Evolutionary conservation across 768 basidiomycete species (phyloP), one percentile per base, ranked within the genome.

Genomic region (Hortiboletus campestris): DNA sequence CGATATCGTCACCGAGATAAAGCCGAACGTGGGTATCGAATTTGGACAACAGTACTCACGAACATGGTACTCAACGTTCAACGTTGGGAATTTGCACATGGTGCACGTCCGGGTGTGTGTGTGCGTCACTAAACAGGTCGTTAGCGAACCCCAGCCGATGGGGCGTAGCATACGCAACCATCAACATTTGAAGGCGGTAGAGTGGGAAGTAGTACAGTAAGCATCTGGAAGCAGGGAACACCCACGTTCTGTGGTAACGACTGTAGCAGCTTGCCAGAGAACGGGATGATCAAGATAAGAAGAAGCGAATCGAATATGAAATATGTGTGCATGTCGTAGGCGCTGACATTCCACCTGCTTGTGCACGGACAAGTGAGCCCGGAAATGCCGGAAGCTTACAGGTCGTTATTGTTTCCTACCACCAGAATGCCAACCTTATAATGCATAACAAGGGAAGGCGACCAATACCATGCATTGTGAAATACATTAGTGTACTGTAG

Each of bases 261-360:
- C 28, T 14, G 43, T 48, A n/a, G 25, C 44, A 34, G 22, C 10
- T 28, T 9, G 49, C 19, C 9, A 19, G 44, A 17, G 38, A 32
- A 31, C 17, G 41, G 10, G 50, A 36, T n/a, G 46, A 51, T 63
- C 61, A 39, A 25, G 25, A 52, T 53, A 44, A 34, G 17, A 52
- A 58, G 61, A 45, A 49, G 40, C n/a, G 16, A 19, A 25, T 44
- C 40, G 25, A n/a, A 42, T 34, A 29, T 31, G 34, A 38, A 44
- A 42, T 31, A 19, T 6, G 9, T 41, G 6, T n/a, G 19, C 41
- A 35, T 49, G 19, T 28, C 32, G 31, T 31, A 14, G 17, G 20
- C 32, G 34, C 34, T 22, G 17, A 35, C 29, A 22, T 48, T 41
- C 48, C 35, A 56, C 16, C 51, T 34, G 40, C 43, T 28, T 57